phyloP scores from a whole-genome alignment of 1,284 basidiomycete genomes.

The Leccinum subrobustum region DNA sequence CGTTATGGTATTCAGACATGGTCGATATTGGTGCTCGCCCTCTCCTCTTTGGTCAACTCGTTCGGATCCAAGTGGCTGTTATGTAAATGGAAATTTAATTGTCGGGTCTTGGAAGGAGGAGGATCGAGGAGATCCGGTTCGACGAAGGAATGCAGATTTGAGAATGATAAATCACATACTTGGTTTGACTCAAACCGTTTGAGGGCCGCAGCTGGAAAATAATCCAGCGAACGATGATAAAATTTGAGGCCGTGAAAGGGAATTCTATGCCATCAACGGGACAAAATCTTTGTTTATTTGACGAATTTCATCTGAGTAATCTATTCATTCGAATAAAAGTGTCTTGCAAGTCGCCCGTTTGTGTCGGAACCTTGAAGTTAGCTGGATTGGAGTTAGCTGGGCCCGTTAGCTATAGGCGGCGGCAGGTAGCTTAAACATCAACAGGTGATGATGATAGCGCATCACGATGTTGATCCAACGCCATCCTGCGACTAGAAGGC shows the following conservation, averaged over 20 bases:
- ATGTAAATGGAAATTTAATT: neutral
- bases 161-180: neutral
- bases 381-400: neutral
- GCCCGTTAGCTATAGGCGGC: neutral
- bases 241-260: neutral
- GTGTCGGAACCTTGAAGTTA: neutral
- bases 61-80: neutral
- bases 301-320: neutral
- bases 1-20: constrained; percentile 1
- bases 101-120: neutral
- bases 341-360: neutral
- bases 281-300: neutral
- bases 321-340: neutral
- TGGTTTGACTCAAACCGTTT: neutral
- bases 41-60: neutral
- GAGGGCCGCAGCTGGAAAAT: neutral
- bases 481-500: neutral
- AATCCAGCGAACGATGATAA: neutral
- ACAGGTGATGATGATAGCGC: neutral
- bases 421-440: neutral
- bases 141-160: neutral
- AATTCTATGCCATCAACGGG: neutral
- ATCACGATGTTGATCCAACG: constrained; percentile 11
- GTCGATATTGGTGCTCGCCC: neutral
- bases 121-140: constrained; percentile 5